These are phyloP conservation scores for Hypomyces perniciosus DNA, from an alignment of 2,329 filamentous ascomycete genomes.

Conservation along the genomic window DNA sequence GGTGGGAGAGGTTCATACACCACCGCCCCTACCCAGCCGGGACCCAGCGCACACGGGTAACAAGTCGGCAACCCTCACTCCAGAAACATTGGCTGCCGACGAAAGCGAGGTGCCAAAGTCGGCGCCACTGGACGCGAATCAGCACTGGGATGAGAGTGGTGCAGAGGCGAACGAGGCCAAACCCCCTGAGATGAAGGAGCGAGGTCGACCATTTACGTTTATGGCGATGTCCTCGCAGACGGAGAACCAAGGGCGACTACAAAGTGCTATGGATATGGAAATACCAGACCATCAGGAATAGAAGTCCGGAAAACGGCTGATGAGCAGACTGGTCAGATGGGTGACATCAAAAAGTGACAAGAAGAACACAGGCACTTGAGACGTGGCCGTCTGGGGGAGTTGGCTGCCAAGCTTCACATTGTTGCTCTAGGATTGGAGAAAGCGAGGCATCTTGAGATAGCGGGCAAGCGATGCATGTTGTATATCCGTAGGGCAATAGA, in stretches of 20 bases:
- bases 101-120: slow-evolving; percentile 10
- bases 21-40: slow-evolving; percentile 11
- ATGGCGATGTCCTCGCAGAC: slow-evolving; percentile 18
- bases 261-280: slow-evolving; percentile 33
- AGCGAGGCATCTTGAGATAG: too few relatives aligned
- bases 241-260: slow-evolving; percentile 17
- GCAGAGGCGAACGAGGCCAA: slow-evolving; percentile 12
- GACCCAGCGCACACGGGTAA: slow-evolving; percentile 17
- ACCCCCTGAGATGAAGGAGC: slow-evolving; percentile 41
- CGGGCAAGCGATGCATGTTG: too few relatives aligned
- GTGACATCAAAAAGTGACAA: neutral
- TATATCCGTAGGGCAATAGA: too few relatives aligned
- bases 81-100: slow-evolving; percentile 21
- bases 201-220: slow-evolving; percentile 23
- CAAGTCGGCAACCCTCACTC: slow-evolving; percentile 22
- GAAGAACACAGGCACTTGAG: neutral
- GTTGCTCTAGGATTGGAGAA: too few relatives aligned
- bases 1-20: slow-evolving; percentile 12
- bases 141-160: neutral
- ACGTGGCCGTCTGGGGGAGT: too few relatives aligned
- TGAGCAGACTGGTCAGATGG: neutral
- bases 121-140: neutral
- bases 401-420: too few relatives aligned
- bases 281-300: slow-evolving; percentile 19
- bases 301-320: neutral